Evolutionary conservation across 73 alveolate genomes (phyloP).

Genomic region (Symbiodinium natans): DNA sequence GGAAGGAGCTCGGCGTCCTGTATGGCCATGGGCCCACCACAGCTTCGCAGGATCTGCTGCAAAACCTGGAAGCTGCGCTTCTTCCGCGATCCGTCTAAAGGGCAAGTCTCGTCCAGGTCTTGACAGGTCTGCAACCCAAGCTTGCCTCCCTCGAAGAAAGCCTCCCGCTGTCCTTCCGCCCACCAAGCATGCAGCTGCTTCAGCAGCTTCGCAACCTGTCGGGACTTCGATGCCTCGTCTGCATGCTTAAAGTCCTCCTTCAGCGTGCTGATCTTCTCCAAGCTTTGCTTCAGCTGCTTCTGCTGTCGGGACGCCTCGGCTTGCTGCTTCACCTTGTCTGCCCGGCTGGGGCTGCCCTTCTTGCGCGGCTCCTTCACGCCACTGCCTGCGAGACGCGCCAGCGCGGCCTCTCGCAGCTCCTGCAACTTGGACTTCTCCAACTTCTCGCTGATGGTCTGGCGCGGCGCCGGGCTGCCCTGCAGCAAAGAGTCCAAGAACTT

Average conservation of each 20-base stretch:
- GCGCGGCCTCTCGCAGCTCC: not conserved
- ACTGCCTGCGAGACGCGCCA: not conserved
- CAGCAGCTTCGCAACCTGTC: not conserved
- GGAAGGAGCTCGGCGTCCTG: not conserved
- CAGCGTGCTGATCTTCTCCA: not conserved
- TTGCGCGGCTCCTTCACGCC: not conserved
- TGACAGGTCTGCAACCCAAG: not conserved
- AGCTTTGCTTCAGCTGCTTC: not conserved
- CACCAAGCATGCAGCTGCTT: not conserved
- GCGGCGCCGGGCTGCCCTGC: conserved; percentile 14
- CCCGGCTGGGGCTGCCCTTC: not conserved
- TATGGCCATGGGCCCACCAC: not conserved
- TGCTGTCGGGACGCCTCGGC: not conserved
- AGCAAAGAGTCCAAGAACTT: conserved; percentile 19
- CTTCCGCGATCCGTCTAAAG: not conserved
- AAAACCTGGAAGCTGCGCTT: not conserved
- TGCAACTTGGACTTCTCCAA: not conserved
- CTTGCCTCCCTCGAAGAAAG: not conserved
- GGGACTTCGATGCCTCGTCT: not conserved
- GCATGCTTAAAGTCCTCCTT: conserved; percentile 1
- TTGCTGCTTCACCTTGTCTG: conserved; percentile 18
- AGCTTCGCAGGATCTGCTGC: conserved; percentile 3
- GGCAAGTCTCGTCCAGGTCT: not conserved
- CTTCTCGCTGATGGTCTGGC: conserved; percentile 3
- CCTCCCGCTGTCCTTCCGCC: not conserved